Evolutionary conservation across 2,329 filamentous ascomycete genomes (phyloP), one percentile per base, ranked within the genome.

Genomic region (Curvularia verruculosa): DNA sequence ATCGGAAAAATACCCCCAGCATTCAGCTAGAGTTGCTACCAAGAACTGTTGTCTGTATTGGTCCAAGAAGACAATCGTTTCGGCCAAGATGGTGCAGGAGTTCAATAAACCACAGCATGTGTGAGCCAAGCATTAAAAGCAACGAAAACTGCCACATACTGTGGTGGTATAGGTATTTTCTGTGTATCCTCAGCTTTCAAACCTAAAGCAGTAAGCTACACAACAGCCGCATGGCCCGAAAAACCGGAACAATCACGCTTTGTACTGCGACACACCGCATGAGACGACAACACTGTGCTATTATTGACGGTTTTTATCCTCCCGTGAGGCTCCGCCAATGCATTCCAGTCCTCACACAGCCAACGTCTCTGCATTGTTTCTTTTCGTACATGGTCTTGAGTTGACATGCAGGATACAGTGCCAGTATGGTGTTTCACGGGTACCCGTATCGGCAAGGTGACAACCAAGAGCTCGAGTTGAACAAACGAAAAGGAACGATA

Each of bases 61-160:
- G 13, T n/a, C 45, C 24, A 37, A 24, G 24, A 37, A 18, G 21
- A 48, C 12, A 24, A 5, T 19, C 36, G 13, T 7, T 5, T 15
- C 15, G 7, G 13, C 26, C 15, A 37, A 37, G 31, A 37, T 7
- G 13, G 13, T 24, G 13, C 21, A 36, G 34, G n/a, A 13, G 24
- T 5, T 24, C 21, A 37, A n/a, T 24, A 18, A 21, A 26, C 13
- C 29, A 24, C 29, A 4, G 28, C 21, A 48, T 37, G 9, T 24
- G 31, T 18, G 6, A 9, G 45, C 45, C 45, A 36, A 48, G 45
- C 31, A n/a, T 21, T 31, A 48, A 48, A 48, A 48, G 45, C 19
- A 48, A 48, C 31, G 45, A 48, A 48, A 48, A 48, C n/a, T 21
- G 15, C 23, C 34, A 31, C 31, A 24, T 13, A 3, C 21, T 37